Base-by-base conservation (phyloP, 805 yeast species). In the Jamesozyma gamospora region DNA sequence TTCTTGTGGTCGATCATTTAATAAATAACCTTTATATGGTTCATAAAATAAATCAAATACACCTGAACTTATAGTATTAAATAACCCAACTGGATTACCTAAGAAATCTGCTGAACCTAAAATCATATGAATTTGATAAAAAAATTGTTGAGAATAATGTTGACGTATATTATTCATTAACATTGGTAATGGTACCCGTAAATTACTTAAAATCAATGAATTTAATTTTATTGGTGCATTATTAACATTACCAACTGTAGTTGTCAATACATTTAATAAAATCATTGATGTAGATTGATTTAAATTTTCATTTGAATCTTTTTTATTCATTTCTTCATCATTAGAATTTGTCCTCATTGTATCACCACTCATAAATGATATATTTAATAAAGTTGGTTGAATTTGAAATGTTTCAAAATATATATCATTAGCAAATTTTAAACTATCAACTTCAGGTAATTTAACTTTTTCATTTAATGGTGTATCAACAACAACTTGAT, bases 41-140 rank as follows among this genome's bases (percentile, higher is more conserved):
- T 90, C 97, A 56, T 92, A 92, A 59, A 92, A 92, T 15, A 92
- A 82, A 60, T 92, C 99, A 75, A 87, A 74, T 10, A 92, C 92
- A 38, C 99, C 99, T 0, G 96, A 86, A 41, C 95, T 79, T 41
- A 92, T 68, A 49, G 87, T 88, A 58, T 85, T 92, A 66, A 92
- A 92, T 45, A 92, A 66, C 1, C 98, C 98, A 24, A 94, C 97
- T 0, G 99, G 99, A 49, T 94, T 92, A 17, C 98, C 99, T 36
- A 92, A 65, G 49, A 92, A 76, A 62, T 94, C 98, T 0, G 97
- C 98, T 15, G 96, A 86, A 0, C 99, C 99, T 27, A 94, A 66
- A 33, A 92, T 79, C 58, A 86, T 87, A 63, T 92, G 94, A 27
- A 92, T 67, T 61, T 92, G 98, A 55, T 84, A 87, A 43, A 92